These are phyloP conservation scores for Metarhizium sp. DNA, from an alignment of 2,329 filamentous ascomycete genomes.

Conservation along the genomic window DNA sequence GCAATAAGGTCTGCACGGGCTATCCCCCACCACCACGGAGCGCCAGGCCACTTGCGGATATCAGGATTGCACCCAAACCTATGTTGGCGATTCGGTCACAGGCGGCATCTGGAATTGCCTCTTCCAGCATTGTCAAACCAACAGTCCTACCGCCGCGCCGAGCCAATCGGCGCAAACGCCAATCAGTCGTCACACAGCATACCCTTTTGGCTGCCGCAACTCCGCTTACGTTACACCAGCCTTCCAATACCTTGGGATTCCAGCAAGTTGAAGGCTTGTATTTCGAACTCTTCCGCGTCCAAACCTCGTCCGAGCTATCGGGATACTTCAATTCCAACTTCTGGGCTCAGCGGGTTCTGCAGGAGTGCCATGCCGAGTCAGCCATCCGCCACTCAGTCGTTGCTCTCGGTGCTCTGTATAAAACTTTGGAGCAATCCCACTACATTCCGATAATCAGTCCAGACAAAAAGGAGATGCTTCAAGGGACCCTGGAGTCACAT, in stretches of 20 bases:
- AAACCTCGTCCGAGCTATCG: constrained; percentile 53
- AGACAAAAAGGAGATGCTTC: constrained; percentile 6
- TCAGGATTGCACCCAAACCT: constrained; percentile 41
- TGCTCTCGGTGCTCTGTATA: constrained; percentile 57
- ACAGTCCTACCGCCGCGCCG: constrained; percentile 24
- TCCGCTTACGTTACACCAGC: constrained; percentile 29
- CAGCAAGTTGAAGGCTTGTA: constrained; percentile 45
- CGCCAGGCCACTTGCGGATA: constrained; percentile 34
- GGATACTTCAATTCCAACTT: constrained; percentile 59
- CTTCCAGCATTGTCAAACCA: constrained; percentile 10
- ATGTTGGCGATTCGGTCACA: constrained; percentile 15
- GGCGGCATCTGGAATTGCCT: constrained; percentile 7
- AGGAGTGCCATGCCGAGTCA: constrained; percentile 52
- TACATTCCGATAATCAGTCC: constrained; percentile 28
- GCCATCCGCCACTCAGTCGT: constrained; percentile 57
- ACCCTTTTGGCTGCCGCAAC: background rate
- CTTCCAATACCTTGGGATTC: constrained; percentile 36
- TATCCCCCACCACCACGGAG: constrained; percentile 49
- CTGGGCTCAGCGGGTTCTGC: constrained; percentile 53
- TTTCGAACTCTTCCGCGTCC: constrained; percentile 52
- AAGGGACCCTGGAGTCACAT: constrained; percentile 35
- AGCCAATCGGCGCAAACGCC: constrained; percentile 10
- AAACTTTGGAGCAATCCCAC: constrained; percentile 50
- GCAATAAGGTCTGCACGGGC: constrained; percentile 49
- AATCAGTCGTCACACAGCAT: background rate